A percentile compares a stretch with the other conserved stretches of the same genome.
phyloP scores from a whole-genome alignment of 2,329 filamentous ascomycete genomes.

The Ascochyta fabae region DNA sequence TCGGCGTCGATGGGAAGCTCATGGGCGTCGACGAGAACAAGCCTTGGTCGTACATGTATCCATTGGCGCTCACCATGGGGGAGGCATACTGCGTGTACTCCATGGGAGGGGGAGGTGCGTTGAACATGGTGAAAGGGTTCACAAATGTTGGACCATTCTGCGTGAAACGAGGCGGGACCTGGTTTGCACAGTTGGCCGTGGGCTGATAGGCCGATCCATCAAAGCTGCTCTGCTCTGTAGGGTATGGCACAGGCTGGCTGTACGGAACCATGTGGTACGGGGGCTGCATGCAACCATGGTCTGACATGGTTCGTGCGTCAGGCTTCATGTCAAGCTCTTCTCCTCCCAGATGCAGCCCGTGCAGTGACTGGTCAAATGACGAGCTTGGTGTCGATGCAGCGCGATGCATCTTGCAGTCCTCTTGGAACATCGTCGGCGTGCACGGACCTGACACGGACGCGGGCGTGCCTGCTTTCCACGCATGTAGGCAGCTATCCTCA shows the following conservation, averaged over 20 bases:
- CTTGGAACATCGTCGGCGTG: conserved; percentile 2
- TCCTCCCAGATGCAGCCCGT: conserved; percentile 8
- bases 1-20: conserved; percentile 4
- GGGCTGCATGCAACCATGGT: conserved; percentile 2
- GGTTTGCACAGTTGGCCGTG: conserved; percentile 2
- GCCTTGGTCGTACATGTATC: conserved; percentile 2
- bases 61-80: neutral
- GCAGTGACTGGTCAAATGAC: conserved; percentile 15
- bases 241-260: conserved; percentile 15
- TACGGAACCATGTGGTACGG: conserved; percentile 5
- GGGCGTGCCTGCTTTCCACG: neutral
- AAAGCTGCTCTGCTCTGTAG: conserved; percentile 5
- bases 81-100: conserved; percentile 8
- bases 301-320: conserved; percentile 2
- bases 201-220: conserved; percentile 5
- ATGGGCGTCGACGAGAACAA: conserved; percentile 7
- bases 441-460: conserved; percentile 2
- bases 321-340: conserved; percentile 19
- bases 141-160: conserved; percentile 5
- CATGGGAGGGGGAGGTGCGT: neutral
- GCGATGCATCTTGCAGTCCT: conserved; percentile 4
- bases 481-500: neutral
- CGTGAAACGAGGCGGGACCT: neutral
- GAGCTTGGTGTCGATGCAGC: conserved; percentile 12
- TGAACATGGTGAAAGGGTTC: conserved; percentile 17